Evolutionary conservation across 2,329 filamentous ascomycete genomes (phyloP).

Genomic region (Phialocephala subalpina): DNA sequence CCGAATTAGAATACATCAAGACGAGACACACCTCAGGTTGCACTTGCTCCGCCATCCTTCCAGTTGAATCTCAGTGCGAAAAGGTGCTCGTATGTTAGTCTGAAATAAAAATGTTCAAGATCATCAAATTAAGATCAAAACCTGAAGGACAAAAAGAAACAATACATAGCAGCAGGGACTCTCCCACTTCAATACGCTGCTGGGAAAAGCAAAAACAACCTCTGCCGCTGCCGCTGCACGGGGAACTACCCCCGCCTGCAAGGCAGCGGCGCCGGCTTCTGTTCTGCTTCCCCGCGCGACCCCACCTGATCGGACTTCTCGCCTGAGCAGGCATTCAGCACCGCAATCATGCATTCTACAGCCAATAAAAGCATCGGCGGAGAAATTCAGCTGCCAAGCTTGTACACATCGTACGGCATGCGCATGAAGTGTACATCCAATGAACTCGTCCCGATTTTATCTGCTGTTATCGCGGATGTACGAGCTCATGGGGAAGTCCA

Average conservation of each 20-base stretch:
- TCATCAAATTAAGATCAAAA: too few species aligned
- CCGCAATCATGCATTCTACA: background rate
- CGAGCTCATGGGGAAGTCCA: too few species aligned
- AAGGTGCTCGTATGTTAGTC: too few species aligned
- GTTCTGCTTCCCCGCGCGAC: background rate
- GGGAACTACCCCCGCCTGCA: too few species aligned
- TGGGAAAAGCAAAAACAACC: too few species aligned
- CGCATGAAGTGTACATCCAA: background rate
- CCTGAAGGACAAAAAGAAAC: too few species aligned
- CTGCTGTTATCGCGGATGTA: too few species aligned
- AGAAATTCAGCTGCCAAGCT: background rate
- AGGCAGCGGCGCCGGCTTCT: background rate
- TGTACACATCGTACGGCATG: background rate
- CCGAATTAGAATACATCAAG: background rate
- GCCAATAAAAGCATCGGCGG: background rate
- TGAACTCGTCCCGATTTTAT: too few species aligned
- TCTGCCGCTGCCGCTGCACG: too few species aligned
- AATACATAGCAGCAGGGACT: too few species aligned
- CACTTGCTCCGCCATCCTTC: background rate
- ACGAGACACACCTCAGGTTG: constrained; percentile 3
- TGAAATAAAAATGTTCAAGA: too few species aligned
- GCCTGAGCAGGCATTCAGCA: background rate
- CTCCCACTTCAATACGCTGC: too few species aligned
- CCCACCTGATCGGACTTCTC: background rate
- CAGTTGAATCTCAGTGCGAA: background rate